Percentiles rank a stretch among this genome's conserved stretches.
phyloP scores from a whole-genome alignment of 441 rosid species.

The Bocquillonia castaneifolia region DNA sequence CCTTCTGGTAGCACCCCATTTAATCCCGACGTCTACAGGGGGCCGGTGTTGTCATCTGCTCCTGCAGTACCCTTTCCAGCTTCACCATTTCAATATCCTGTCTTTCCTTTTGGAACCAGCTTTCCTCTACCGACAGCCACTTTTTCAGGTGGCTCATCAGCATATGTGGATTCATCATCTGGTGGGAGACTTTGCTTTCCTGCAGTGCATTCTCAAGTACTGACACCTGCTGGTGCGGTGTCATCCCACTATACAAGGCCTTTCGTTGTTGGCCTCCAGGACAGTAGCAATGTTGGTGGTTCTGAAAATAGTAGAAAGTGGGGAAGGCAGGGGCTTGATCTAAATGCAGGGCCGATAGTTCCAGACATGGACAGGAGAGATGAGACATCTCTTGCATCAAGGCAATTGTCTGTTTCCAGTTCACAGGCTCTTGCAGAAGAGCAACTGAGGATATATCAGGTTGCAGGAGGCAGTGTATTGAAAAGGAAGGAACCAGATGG shows the following conservation, averaged over 20 bases:
- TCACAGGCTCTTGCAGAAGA: slow-evolving; percentile 33
- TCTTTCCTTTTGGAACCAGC: slow-evolving; percentile 36
- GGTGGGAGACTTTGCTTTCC: slow-evolving; percentile 40
- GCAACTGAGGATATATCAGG: slow-evolving; percentile 34
- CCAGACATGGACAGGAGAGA: slow-evolving; percentile 35
- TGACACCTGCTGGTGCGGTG: slow-evolving; percentile 32
- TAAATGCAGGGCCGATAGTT: slow-evolving; percentile 43
- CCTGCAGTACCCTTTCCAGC: slow-evolving; percentile 38
- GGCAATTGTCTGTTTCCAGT: slow-evolving; percentile 32
- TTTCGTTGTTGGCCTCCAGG: slow-evolving; percentile 30
- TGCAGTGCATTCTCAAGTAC: slow-evolving; percentile 30
- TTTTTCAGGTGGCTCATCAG: slow-evolving; percentile 33
- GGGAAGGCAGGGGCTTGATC: slow-evolving; percentile 39
- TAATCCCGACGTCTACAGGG: slow-evolving; percentile 31
- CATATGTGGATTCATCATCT: slow-evolving; percentile 36
- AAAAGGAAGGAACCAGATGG: slow-evolving; percentile 52
- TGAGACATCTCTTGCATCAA: slow-evolving; percentile 26
- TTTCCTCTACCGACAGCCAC: slow-evolving; percentile 34
- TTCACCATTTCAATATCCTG: slow-evolving; percentile 39
- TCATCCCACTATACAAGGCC: slow-evolving; percentile 39
- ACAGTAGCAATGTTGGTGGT: slow-evolving; percentile 14
- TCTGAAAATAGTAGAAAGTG: slow-evolving; percentile 35
- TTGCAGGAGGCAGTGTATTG: slow-evolving; percentile 24
- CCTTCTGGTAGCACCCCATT: slow-evolving; percentile 32
- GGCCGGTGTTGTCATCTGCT: slow-evolving; percentile 36